These are phyloP conservation scores for Phytopythium sindhum DNA, from an alignment of 352 stramenopile genomes.

Conservation along the genomic window DNA sequence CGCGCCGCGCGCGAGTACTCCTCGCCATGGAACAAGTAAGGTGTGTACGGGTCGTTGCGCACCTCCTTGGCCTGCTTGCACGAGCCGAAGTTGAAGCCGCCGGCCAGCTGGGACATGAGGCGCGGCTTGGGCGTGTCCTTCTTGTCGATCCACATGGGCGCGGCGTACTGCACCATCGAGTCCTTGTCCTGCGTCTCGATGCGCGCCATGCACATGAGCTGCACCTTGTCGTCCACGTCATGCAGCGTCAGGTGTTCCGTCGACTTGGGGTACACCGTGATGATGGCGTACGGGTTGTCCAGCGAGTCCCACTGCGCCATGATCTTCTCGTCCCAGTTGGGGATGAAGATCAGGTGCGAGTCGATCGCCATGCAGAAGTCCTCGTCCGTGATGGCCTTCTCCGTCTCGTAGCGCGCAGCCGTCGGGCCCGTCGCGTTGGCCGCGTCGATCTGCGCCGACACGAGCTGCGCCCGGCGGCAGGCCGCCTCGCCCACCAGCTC, in stretches of 20 bases:
- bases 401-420: slow-evolving; percentile 65
- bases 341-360: slow-evolving; percentile 76
- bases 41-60: slow-evolving; percentile 77
- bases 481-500: slow-evolving; percentile 54
- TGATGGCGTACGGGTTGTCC: slow-evolving; percentile 71
- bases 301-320: slow-evolving; percentile 67
- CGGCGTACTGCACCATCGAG: slow-evolving; percentile 76
- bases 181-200: slow-evolving; percentile 70
- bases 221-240: slow-evolving; percentile 52
- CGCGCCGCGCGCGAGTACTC: slow-evolving; percentile 78
- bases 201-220: slow-evolving; percentile 76
- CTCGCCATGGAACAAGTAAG: slow-evolving; percentile 78
- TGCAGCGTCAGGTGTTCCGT: slow-evolving; percentile 54
- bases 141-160: slow-evolving; percentile 65
- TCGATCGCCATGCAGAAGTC: slow-evolving; percentile 82
- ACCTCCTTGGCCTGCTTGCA: slow-evolving; percentile 68
- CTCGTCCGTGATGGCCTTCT: slow-evolving; percentile 73
- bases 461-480: slow-evolving; percentile 61
- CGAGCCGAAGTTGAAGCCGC: slow-evolving; percentile 81
- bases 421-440: slow-evolving; percentile 66
- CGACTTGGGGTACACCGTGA: slow-evolving; percentile 81
- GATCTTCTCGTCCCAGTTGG: slow-evolving; percentile 74
- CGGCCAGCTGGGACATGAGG: slow-evolving; percentile 75
- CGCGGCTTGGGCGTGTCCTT: slow-evolving; percentile 63
- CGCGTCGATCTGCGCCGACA: slow-evolving; percentile 69